Base-by-base conservation (phyloP, 2,329 filamentous ascomycete genomes). In the Fusarium torreyae region DNA sequence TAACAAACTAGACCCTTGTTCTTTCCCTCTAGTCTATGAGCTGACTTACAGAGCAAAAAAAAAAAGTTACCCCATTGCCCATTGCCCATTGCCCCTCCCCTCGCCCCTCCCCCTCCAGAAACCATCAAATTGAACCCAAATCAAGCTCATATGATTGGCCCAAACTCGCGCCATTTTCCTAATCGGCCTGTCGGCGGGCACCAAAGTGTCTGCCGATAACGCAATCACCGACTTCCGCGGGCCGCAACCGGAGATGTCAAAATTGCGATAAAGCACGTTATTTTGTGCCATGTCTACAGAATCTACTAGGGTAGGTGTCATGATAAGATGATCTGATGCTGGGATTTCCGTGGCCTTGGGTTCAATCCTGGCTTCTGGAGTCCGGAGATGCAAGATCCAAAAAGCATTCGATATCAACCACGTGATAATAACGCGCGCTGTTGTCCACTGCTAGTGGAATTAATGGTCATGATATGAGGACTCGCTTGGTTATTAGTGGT, bases 151-250 rank as follows among this genome's bases (percentile, higher is more conserved):
- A 48, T 67, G 71, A 73, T 69, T 72, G 70, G 72, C 66, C 60
- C 53, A 58, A 74, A 71, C 69, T 80, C 77, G 79, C 78, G 78
- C 78, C 77, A 80, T 80, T 66, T 63, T 31, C 26, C 33, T 48
- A 66, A 70, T 75, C 74, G 76, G 74, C 60, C 61, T 66, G 72
- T 75, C 74, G 74, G 72, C 60, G 42, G 61, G 38, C 59, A 57
- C 51, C 48, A 48, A 46, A 44, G 18, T 38, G 13, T 45, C 43
- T 44, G 18, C 46, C 44, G 51, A 67, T 68, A 71, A 60, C 66
- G 63, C 68, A 58, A 68, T 63, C 66, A 40, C 73, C 73, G 73
- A 75, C 71, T 75, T 75, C 73, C 73, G 73, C 71, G 68, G 73
- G 48, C 70, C 73, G 73, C 56, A 68, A 75, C 59, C 72, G 71